These are phyloP conservation scores for Trebouxia sp. DNA, from an alignment of 139 green algal genomes.

Conservation along the genomic window DNA sequence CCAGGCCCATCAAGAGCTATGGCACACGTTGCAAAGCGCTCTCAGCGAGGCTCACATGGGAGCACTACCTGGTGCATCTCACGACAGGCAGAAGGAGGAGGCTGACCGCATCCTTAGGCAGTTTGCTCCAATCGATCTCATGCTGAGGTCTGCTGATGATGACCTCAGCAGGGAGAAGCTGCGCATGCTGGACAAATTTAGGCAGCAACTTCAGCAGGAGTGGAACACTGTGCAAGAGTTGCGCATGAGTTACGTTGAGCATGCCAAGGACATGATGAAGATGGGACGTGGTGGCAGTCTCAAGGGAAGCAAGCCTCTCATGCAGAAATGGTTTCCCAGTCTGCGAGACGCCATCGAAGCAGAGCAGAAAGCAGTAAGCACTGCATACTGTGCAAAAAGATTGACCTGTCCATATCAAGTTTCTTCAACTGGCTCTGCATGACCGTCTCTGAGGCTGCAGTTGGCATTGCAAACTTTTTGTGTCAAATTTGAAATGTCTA, in stretches of 20 bases:
- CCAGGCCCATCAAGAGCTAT: background rate
- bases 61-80: background rate
- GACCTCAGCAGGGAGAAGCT: background rate
- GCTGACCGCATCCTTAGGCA: background rate
- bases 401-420: background rate
- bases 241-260: conserved; percentile 34
- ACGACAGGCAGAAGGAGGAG: background rate
- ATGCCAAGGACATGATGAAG: conserved; percentile 3
- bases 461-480: background rate
- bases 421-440: background rate
- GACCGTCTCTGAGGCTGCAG: background rate
- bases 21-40: background rate
- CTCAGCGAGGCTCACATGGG: background rate
- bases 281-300: background rate
- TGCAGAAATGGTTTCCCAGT: conserved; percentile 52
- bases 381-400: background rate
- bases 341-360: conserved; percentile 46
- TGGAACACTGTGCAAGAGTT: conserved; percentile 37
- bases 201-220: conserved; percentile 51
- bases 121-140: background rate
- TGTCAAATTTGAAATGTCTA: no score
- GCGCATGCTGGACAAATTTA: conserved; percentile 38
- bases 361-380: conserved; percentile 53
- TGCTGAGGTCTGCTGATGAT: background rate
- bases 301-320: background rate